Conservation (phyloP, 2,329 filamentous ascomycete genomes). For the Domatiomyces globalis region DNA sequence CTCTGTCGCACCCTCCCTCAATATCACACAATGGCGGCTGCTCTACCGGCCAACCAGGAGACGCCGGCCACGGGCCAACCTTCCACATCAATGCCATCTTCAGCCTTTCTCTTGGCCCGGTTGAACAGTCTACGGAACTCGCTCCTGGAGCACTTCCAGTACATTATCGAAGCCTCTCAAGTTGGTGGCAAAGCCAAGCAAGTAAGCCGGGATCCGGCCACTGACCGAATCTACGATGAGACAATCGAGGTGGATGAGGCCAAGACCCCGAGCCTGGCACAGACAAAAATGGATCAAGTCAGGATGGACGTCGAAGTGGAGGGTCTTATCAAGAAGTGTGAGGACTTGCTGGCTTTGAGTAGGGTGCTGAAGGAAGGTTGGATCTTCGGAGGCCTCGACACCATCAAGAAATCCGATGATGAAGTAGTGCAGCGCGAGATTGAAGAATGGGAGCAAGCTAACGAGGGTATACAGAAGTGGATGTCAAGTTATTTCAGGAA, state of each 20-base stretch:
- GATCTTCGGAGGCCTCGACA: conserved; percentile 52
- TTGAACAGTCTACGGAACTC: background rate
- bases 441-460: conserved; percentile 29
- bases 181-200: background rate
- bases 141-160: background rate
- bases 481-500: background rate
- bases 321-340: conserved; percentile 17
- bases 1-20: background rate
- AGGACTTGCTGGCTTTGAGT: conserved; percentile 47
- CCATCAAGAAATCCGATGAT: conserved; percentile 31
- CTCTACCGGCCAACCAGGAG: background rate
- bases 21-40: background rate
- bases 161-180: background rate
- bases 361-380: conserved; percentile 52
- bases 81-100: background rate
- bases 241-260: background rate
- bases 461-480: conserved; percentile 3
- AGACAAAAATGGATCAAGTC: background rate
- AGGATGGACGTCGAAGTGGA: background rate
- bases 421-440: conserved; percentile 26
- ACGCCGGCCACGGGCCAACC: background rate
- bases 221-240: background rate
- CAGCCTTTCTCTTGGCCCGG: background rate
- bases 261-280: background rate
- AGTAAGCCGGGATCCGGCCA: background rate